phyloP scores from a whole-genome alignment of 2,329 filamentous ascomycete species.

The Aspergillus thermomutatus region DNA sequence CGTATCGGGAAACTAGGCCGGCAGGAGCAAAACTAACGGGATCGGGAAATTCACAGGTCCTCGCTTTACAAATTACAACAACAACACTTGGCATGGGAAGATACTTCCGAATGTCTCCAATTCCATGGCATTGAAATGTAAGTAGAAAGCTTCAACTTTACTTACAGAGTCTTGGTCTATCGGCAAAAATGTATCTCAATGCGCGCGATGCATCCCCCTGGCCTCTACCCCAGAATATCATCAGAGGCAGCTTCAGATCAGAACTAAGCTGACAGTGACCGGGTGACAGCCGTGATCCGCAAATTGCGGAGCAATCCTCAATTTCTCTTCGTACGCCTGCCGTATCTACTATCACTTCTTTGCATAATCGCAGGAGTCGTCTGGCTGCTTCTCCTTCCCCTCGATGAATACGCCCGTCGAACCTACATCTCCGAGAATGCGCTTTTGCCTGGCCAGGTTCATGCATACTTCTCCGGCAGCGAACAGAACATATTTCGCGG shows the following conservation, averaged over 20 bases:
- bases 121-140: slow-evolving; percentile 41
- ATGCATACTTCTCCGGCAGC: slow-evolving; percentile 95
- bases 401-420: slow-evolving; percentile 83
- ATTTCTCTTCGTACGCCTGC: slow-evolving; percentile 68
- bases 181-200: not conserved
- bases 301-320: slow-evolving; percentile 73
- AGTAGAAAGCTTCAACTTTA: slow-evolving; percentile 11
- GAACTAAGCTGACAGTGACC: slow-evolving; percentile 15
- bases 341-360: slow-evolving; percentile 80
- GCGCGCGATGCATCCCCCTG: not conserved
- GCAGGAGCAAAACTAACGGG: too few relatives aligned
- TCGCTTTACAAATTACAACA: too few relatives aligned
- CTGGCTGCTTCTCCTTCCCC: slow-evolving; percentile 85
- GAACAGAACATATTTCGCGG: slow-evolving; percentile 93
- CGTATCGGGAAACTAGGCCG: too few relatives aligned
- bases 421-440: slow-evolving; percentile 99
- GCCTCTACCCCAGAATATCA: slow-evolving; percentile 12
- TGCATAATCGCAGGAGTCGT: slow-evolving; percentile 80
- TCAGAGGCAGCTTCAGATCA: slow-evolving; percentile 10
- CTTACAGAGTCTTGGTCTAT: not conserved
- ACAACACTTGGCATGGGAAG: slow-evolving; percentile 19
- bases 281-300: slow-evolving; percentile 36
- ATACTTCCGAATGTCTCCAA: slow-evolving; percentile 23
- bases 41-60: too few relatives aligned
- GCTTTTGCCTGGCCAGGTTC: slow-evolving; percentile 89